Conservation (phyloP, 257 asterid species). For the Forsythia viridissima region DNA sequence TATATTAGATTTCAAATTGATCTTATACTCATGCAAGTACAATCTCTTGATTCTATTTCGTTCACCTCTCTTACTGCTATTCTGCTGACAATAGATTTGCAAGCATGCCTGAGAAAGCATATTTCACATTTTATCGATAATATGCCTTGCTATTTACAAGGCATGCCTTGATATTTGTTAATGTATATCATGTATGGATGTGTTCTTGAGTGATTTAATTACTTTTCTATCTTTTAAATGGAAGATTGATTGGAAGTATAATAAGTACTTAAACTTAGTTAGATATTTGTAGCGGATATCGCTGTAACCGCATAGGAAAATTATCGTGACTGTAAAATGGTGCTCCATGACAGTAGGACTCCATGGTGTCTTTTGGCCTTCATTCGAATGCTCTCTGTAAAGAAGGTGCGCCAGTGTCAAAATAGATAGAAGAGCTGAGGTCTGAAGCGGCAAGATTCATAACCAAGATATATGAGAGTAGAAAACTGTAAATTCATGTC, state of each 20-base stretch:
- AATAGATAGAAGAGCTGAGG: neutral
- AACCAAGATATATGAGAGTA: neutral
- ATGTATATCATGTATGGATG: neutral
- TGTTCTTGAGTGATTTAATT: neutral
- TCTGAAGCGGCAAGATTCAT: neutral
- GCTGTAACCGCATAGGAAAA: neutral
- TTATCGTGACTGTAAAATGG: neutral
- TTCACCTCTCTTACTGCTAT: neutral
- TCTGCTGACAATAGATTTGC: neutral
- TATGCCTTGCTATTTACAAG: neutral
- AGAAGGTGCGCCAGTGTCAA: neutral
- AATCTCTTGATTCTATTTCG: neutral
- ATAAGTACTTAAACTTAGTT: neutral
- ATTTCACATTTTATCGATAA: neutral
- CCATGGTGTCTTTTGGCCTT: neutral
- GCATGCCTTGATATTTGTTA: neutral
- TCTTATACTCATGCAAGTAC: neutral
- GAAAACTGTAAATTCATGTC: neutral
- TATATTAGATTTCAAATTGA: conserved; percentile 9
- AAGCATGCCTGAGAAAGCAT: conserved; percentile 9
- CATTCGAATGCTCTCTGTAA: neutral
- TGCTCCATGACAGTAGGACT: neutral
- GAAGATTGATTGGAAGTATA: neutral
- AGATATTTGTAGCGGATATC: neutral
- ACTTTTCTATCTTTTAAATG: neutral